Base-by-base conservation (phyloP, 306 rosid genomes). In the Dalbergia cochinchinensis region DNA sequence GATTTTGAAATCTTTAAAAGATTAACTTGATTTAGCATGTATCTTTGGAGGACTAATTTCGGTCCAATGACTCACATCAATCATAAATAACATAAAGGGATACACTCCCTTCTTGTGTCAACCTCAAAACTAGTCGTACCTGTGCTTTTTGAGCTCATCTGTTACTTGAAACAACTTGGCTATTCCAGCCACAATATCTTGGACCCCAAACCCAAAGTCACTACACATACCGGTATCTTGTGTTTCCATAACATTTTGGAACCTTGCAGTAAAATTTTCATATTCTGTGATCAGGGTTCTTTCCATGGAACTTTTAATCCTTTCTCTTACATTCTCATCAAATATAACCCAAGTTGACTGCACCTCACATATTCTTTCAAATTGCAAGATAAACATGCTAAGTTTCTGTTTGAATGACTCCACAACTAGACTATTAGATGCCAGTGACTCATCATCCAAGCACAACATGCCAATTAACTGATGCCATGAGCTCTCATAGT, bases 301-400 rank as follows among this genome's bases (percentile, higher is more conserved):
- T n/a, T 34, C 11, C 64, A 54, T 9, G 6, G 33, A 34, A 71
- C 47, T 71, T n/a, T 11, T 71, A 1, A 54, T 12, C 16, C 11
- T 14, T 19, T 54, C 50, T 54, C 34, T n/a, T 39, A 71, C 33
- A n/a, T 5, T 33, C 1, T n/a, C 65, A 53, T 71, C 76, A n/a
- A 53, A 34, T n/a, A 54, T 34, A 54, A 54, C 47, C 76, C 76
- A 71, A 4, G 13, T 53, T 11, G 64, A 54, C 16, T 71, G 76
- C 44, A 34, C 35, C n/a, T 54, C 4, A 8, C 51, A 35, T 35
- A 54, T 34, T 35, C 20, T 16, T 35, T 34, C 65, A 37, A 71
- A 16, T 35, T 71, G 0, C 33, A 54, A 4, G 4, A 3, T 39
- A 35, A 71, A 71, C 65, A 33, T 3, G 6, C 12, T 55, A 13